These are phyloP conservation scores for Aureobasidium subglaciale DNA, from an alignment of 2,329 filamentous ascomycete genomes.

Conservation along the genomic window DNA sequence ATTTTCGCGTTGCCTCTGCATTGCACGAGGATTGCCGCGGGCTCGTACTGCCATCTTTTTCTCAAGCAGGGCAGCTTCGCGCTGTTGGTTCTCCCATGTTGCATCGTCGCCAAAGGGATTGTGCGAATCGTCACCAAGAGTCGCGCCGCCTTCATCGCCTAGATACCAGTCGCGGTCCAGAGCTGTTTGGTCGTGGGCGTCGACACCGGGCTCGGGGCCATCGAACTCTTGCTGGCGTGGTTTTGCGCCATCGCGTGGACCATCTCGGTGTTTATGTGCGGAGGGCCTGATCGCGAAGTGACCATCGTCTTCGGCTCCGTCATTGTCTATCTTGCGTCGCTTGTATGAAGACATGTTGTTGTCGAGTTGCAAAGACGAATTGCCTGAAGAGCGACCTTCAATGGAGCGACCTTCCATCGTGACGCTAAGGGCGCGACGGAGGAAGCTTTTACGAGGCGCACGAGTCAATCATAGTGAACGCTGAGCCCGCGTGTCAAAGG, in stretches of 20 bases:
- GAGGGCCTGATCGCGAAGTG: slow-evolving; percentile 48
- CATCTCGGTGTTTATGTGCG: slow-evolving; percentile 22
- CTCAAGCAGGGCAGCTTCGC: slow-evolving; percentile 66
- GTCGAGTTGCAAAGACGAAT: background rate
- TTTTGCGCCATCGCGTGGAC: slow-evolving; percentile 25
- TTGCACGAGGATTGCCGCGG: slow-evolving; percentile 56
- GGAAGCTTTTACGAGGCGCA: background rate
- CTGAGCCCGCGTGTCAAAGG: too few species aligned
- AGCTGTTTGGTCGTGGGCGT: slow-evolving; percentile 63
- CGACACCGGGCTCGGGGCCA: slow-evolving; percentile 51
- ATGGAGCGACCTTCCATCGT: background rate
- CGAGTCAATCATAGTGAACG: background rate
- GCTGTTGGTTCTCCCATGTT: slow-evolving; percentile 67
- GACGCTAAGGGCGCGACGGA: background rate
- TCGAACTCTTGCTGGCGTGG: slow-evolving; percentile 54
- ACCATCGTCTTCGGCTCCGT: slow-evolving; percentile 41
- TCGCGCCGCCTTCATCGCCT: slow-evolving; percentile 76
- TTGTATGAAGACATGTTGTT: slow-evolving; percentile 32
- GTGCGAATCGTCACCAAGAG: slow-evolving; percentile 85
- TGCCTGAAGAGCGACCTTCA: too few species aligned
- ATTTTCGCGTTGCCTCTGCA: slow-evolving; percentile 86
- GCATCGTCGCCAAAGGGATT: slow-evolving; percentile 78
- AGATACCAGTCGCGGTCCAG: slow-evolving; percentile 91
- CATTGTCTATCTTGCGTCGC: slow-evolving; percentile 50
- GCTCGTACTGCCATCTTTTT: slow-evolving; percentile 57